Evolutionary conservation across 148 eudicot genomes (phyloP).

Genomic region (Camellia lanceoleosa): DNA sequence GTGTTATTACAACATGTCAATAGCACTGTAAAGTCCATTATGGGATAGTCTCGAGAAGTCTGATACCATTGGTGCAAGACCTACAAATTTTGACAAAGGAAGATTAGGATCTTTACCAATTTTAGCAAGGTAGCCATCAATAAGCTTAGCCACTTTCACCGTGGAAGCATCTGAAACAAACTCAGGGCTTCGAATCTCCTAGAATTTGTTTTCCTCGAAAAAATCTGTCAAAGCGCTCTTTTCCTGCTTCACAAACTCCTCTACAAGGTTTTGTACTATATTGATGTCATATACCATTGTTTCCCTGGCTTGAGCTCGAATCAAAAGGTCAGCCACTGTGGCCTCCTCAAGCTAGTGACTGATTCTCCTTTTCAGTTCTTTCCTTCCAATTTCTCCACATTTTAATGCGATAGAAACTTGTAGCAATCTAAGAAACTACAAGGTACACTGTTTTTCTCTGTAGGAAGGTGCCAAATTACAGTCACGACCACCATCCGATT

Average conservation of each 20-base stretch:
- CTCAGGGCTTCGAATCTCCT: conserved; percentile 38
- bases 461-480: conserved; percentile 50
- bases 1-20: conserved; percentile 34
- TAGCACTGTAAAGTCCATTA: conserved; percentile 88
- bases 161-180: conserved; percentile 56
- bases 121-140: conserved; percentile 81
- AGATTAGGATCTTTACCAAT: conserved; percentile 66
- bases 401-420: conserved; percentile 50
- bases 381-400: conserved; percentile 56
- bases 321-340: conserved; percentile 59
- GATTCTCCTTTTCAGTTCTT: conserved; percentile 48
- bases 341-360: conserved; percentile 79
- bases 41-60: conserved; percentile 62
- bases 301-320: conserved; percentile 52
- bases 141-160: conserved; percentile 70
- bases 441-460: conserved; percentile 49
- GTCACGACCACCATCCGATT: conserved; percentile 55
- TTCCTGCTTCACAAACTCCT: conserved; percentile 60
- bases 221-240: conserved; percentile 20
- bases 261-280: conserved; percentile 53
- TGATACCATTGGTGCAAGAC: conserved; percentile 66
- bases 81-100: conserved; percentile 51
- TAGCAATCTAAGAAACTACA: conserved; percentile 67
- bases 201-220: conserved; percentile 44
- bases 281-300: conserved; percentile 51